These are phyloP conservation scores for Hura crepitans DNA, from an alignment of 441 rosid genomes.

Conservation along the genomic window DNA sequence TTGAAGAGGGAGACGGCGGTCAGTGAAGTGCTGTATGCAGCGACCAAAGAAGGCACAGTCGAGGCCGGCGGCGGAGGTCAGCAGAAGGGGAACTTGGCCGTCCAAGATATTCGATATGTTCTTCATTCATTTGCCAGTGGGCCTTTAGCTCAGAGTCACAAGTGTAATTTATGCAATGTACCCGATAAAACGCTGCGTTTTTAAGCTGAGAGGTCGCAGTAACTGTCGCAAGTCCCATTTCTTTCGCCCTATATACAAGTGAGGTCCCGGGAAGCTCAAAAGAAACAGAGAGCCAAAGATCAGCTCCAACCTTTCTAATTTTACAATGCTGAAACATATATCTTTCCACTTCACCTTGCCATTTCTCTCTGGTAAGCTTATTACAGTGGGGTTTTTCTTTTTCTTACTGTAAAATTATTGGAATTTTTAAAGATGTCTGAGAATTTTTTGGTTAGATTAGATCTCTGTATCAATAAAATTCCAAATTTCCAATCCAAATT, in stretches of 20 bases:
- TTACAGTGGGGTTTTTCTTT: neutral
- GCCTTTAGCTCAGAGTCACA: neutral
- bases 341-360: neutral
- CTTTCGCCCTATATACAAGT: too few relatives aligned
- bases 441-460: neutral
- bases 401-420: neutral
- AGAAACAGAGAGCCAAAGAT: neutral
- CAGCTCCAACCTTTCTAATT: too few relatives aligned
- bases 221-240: too few relatives aligned
- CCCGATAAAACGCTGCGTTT: conserved; percentile 6
- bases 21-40: conserved; percentile 53
- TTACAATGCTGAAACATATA: neutral
- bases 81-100: conserved; percentile 35
- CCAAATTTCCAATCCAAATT: neutral
- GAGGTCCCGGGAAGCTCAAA: too few relatives aligned
- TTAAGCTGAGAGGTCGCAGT: too few relatives aligned
- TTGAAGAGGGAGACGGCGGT: conserved; percentile 52
- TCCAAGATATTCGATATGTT: conserved; percentile 13
- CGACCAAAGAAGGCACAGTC: conserved; percentile 56
- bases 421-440: neutral
- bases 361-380: conserved; percentile 2
- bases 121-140: conserved; percentile 24
- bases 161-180: neutral
- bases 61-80: conserved; percentile 22
- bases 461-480: neutral